Conservation (phyloP, 225 moss, liverwort and hornwort species). For the Sphagnum contortum region DNA sequence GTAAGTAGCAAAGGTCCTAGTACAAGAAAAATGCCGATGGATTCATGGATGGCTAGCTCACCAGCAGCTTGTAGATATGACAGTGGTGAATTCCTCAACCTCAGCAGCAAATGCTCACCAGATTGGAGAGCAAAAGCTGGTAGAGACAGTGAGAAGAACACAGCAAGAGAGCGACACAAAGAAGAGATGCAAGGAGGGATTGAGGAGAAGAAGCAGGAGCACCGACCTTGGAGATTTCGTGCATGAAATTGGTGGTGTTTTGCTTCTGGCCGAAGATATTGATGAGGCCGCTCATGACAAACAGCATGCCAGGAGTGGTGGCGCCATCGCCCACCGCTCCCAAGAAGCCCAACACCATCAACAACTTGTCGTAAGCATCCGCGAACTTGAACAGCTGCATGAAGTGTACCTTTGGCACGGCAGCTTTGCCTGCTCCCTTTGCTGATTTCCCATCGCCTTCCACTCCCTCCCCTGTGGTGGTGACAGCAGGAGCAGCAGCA, state of each 20-base stretch:
- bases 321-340: conserved; percentile 41
- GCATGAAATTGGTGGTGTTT: conserved; percentile 6
- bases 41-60: background rate
- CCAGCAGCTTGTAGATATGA: too few relatives aligned
- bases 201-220: background rate
- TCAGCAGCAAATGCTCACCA: too few relatives aligned
- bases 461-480: too few relatives aligned
- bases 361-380: conserved; percentile 16
- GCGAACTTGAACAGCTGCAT: conserved; percentile 32
- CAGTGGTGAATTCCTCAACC: too few relatives aligned
- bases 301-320: conserved; percentile 22
- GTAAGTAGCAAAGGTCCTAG: too few relatives aligned
- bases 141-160: background rate
- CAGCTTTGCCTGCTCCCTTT: too few relatives aligned
- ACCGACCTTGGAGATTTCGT: conserved; percentile 25
- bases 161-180: too few relatives aligned
- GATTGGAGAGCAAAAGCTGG: too few relatives aligned
- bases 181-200: background rate
- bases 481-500: too few relatives aligned
- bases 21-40: background rate
- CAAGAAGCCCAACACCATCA: conserved; percentile 27
- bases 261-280: conserved; percentile 19
- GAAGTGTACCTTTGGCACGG: conserved; percentile 16
- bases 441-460: too few relatives aligned
- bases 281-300: conserved; percentile 17